These are phyloP conservation scores for Meyerozyma guilliermondii DNA, from an alignment of 1,139 yeast genomes.

Conservation along the genomic window DNA sequence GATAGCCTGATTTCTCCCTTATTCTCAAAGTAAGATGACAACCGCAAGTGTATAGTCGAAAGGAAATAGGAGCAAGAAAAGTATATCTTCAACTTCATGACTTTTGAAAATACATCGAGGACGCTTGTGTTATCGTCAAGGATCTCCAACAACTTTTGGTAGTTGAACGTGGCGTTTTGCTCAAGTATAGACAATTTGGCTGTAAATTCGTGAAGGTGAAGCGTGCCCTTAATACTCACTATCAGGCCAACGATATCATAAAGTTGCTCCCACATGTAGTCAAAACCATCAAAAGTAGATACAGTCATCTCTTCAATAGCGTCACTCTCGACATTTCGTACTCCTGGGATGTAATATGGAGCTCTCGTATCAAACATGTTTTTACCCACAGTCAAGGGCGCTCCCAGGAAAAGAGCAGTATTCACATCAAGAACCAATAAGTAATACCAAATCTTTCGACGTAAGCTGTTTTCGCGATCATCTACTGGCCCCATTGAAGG, in stretches of 20 bases:
- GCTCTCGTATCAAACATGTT: constrained; percentile 2
- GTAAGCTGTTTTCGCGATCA: constrained; percentile 7
- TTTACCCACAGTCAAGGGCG: not conserved
- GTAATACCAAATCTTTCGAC: constrained; percentile 12
- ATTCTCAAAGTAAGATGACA: constrained; percentile 10
- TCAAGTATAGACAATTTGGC: not conserved
- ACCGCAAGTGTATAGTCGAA: constrained; percentile 8
- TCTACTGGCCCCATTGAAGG: constrained; percentile 4
- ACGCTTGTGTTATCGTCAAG: not conserved
- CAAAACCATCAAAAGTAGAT: not conserved
- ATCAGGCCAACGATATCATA: not conserved
- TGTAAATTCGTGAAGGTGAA: not conserved
- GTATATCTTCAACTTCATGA: constrained; percentile 2
- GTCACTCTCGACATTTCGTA: not conserved
- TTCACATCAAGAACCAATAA: constrained; percentile 8
- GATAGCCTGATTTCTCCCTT: constrained; percentile 9
- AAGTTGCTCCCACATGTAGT: not conserved
- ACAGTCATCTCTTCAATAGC: constrained; percentile 1
- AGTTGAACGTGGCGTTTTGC: not conserved
- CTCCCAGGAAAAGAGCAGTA: constrained; percentile 3
- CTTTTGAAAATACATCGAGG: not conserved
- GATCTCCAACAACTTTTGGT: not conserved
- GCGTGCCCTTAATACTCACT: not conserved
- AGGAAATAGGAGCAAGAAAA: constrained; percentile 8
- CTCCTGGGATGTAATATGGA: constrained; percentile 2